phyloP scores from a whole-genome alignment of 2,329 filamentous ascomycete genomes.

The Botrytis elliptica region DNA sequence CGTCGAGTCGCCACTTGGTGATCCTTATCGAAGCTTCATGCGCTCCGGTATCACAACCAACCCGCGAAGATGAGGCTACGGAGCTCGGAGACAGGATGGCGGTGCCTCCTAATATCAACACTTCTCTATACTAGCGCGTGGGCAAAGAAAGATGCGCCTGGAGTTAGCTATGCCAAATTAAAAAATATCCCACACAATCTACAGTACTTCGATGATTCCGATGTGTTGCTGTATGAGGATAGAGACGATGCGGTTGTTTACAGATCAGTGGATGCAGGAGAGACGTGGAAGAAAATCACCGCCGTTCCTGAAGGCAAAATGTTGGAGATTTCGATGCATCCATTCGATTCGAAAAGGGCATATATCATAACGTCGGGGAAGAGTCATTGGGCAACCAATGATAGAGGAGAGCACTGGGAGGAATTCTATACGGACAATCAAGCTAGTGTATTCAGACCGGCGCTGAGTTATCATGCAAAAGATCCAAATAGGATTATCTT shows the following conservation, averaged over 20 bases:
- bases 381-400: conserved; percentile 78
- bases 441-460: conserved; percentile 53
- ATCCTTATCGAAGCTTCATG: conserved; percentile 36
- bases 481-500: conserved; percentile 86
- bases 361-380: conserved; percentile 70
- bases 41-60: conserved; percentile 28
- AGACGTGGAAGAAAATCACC: conserved; percentile 67
- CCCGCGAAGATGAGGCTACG: conserved; percentile 39
- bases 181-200: conserved; percentile 65
- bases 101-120: conserved; percentile 34
- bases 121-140: conserved; percentile 32
- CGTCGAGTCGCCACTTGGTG: conserved; percentile 29
- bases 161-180: conserved; percentile 64
- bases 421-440: conserved; percentile 63
- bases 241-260: conserved; percentile 62
- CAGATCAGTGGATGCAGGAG: conserved; percentile 78
- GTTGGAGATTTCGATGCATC: conserved; percentile 69
- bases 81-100: conserved; percentile 33
- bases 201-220: conserved; percentile 89
- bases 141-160: conserved; percentile 51
- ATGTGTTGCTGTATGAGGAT: conserved; percentile 76
- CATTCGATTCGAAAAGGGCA: conserved; percentile 74
- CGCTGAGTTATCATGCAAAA: conserved; percentile 76
- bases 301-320: conserved; percentile 63
- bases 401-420: conserved; percentile 80